Evolutionary conservation across 768 basidiomycete genomes (phyloP).

Genomic region (Termitomyces sp.): DNA sequence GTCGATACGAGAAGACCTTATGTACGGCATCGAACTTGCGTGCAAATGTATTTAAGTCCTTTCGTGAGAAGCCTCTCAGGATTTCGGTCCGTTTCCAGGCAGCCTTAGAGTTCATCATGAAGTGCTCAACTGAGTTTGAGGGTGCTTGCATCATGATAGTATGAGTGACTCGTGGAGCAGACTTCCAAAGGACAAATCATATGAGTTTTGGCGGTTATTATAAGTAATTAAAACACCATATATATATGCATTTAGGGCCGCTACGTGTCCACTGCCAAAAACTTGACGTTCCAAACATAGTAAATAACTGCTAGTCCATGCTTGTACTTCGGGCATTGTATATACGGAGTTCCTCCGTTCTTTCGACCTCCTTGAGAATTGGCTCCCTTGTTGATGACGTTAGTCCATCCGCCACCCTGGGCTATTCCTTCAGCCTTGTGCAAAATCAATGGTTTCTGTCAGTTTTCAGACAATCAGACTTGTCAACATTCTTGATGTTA

Average conservation of each 20-base stretch:
- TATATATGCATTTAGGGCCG: too few relatives aligned
- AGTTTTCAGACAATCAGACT: neutral
- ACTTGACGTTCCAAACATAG: too few relatives aligned
- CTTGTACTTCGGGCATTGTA: too few relatives aligned
- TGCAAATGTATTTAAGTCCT: neutral
- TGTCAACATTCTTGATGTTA: too few relatives aligned
- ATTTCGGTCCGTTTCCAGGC: neutral
- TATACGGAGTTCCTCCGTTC: too few relatives aligned
- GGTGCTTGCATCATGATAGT: neutral
- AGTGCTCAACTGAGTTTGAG: neutral
- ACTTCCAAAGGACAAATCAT: neutral
- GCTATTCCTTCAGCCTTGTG: neutral
- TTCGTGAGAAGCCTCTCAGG: neutral
- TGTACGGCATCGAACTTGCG: neutral
- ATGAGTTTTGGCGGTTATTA: too few relatives aligned
- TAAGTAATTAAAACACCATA: too few relatives aligned
- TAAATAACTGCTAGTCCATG: too few relatives aligned
- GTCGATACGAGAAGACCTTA: neutral
- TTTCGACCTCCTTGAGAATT: too few relatives aligned
- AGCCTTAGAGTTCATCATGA: neutral
- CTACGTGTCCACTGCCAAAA: too few relatives aligned
- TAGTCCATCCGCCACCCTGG: neutral
- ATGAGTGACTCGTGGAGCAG: neutral
- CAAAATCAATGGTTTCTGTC: neutral
- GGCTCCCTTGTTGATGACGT: neutral